A percentile compares a stretch with the other conserved stretches of the same genome.
Evolutionary conservation across 371 early-diverging fungal species (phyloP).

Genomic region (Mortierella sp.): DNA sequence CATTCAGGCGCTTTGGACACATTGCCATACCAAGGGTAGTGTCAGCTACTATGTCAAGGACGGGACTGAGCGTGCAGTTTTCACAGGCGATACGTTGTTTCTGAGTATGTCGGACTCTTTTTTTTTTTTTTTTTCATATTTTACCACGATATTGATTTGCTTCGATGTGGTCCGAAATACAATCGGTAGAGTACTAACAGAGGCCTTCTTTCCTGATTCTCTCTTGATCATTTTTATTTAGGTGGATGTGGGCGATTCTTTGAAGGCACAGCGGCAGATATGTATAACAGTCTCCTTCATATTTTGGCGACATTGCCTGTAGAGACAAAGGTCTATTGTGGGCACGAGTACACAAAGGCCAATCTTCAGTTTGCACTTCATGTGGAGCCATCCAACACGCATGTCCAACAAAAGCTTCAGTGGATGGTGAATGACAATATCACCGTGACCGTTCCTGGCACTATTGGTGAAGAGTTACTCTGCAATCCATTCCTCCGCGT

Average conservation of each 20-base stretch:
- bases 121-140: no score
- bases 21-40: constrained; percentile 92
- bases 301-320: constrained; percentile 76
- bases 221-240: background rate
- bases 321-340: constrained; percentile 89
- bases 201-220: no score
- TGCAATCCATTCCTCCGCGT: constrained; percentile 93
- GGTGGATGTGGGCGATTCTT: constrained; percentile 93
- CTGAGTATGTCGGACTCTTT: constrained; percentile 73
- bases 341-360: constrained; percentile 90
- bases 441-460: constrained; percentile 80
- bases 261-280: constrained; percentile 88
- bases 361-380: constrained; percentile 70
- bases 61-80: constrained; percentile 62
- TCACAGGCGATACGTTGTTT: constrained; percentile 87
- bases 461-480: constrained; percentile 85
- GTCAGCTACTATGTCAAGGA: constrained; percentile 86
- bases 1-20: constrained; percentile 74
- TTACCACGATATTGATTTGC: no score
- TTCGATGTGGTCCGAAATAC: background rate
- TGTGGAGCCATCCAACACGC: constrained; percentile 70
- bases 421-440: constrained; percentile 26
- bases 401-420: constrained; percentile 43
- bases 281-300: constrained; percentile 78
- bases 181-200: background rate